Evolutionary conservation across 805 yeast genomes (phyloP).

Genomic region (Candida easanensis): DNA sequence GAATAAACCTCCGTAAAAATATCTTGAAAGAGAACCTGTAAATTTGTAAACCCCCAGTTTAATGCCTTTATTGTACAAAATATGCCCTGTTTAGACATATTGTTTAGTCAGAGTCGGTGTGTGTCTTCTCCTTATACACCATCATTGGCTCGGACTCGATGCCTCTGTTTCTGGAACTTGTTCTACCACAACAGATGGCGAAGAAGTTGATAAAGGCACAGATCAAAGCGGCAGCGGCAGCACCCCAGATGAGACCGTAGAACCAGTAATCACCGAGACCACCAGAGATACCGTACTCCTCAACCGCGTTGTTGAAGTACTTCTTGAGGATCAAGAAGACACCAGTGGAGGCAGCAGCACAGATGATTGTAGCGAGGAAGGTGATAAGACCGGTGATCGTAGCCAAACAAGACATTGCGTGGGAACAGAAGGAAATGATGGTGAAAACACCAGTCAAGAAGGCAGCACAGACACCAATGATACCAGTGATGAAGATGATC

Average conservation of each 20-base stretch:
- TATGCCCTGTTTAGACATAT: too few species aligned
- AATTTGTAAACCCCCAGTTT: too few species aligned
- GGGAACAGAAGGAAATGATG: conserved; percentile 43
- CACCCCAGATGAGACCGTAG: conserved; percentile 65
- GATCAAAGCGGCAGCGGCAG: conserved; percentile 45
- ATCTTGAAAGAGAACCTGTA: neutral
- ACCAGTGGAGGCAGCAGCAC: conserved; percentile 63
- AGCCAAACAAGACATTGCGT: conserved; percentile 43
- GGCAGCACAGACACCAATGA: conserved; percentile 46
- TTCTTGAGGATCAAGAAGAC: conserved; percentile 47
- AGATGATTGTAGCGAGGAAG: conserved; percentile 35
- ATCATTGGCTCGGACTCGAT: conserved; percentile 18
- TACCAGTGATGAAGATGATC: conserved; percentile 56
- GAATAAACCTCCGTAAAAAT: too few species aligned
- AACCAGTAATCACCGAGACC: conserved; percentile 43
- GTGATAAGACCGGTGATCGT: conserved; percentile 43
- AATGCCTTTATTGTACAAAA: too few species aligned
- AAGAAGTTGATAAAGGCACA: conserved; percentile 33
- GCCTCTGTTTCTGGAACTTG: conserved; percentile 7
- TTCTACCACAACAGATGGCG: conserved; percentile 41
- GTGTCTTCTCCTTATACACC: conserved; percentile 20
- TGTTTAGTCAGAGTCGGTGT: neutral
- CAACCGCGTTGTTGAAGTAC: conserved; percentile 47
- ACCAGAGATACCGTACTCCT: conserved; percentile 53
- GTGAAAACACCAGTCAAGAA: conserved; percentile 41